Percentiles rank a stretch among this genome's conserved stretches.
Conservation (phyloP, 352 stramenopile species). For the Thraustotheca clavata region DNA sequence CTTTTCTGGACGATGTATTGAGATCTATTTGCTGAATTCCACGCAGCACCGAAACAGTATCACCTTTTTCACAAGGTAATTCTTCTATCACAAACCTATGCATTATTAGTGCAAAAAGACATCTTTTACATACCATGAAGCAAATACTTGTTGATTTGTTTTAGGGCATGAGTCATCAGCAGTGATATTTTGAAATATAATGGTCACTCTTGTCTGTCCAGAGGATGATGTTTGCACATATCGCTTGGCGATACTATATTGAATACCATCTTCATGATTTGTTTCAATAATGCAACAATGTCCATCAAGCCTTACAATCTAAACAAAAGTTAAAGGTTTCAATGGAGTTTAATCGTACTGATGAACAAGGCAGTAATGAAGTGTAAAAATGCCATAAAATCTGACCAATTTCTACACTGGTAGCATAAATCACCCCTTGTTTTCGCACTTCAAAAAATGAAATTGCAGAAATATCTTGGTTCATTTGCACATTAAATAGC, state of each 20-base stretch:
- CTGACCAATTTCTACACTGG: background rate
- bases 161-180: background rate
- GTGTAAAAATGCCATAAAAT: background rate
- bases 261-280: background rate
- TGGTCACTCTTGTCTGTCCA: background rate
- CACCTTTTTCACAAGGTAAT: background rate
- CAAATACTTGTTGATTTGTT: background rate
- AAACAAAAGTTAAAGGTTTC: background rate
- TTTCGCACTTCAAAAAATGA: slow-evolving; percentile 1
- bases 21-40: background rate
- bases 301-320: background rate
- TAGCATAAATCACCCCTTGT: slow-evolving; percentile 8
- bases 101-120: background rate
- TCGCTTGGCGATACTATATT: background rate
- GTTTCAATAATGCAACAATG: background rate
- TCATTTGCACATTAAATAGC: background rate
- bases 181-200: background rate
- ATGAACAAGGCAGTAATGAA: no score
- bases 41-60: background rate
- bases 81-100: background rate
- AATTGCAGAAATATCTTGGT: background rate
- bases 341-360: no score
- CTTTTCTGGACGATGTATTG: background rate
- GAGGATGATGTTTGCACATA: background rate
- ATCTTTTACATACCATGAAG: background rate